Evolutionary conservation across 805 yeast genomes (phyloP).

Genomic region (Saccharomycopsis javanensis): DNA sequence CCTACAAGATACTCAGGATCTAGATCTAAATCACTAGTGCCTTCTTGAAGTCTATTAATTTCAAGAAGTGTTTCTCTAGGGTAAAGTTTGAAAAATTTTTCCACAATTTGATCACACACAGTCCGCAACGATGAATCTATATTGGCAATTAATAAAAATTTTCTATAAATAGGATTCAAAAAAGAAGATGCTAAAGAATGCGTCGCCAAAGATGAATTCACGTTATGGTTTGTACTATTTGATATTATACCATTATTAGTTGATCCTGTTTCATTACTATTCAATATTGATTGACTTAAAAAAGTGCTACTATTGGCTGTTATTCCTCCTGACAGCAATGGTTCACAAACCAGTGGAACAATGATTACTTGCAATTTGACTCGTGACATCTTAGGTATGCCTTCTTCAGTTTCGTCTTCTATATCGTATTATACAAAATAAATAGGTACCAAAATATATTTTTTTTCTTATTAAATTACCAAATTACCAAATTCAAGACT

Average conservation of each 20-base stretch:
- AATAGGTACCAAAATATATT: background rate
- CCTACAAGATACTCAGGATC: constrained; percentile 35
- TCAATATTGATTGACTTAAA: background rate
- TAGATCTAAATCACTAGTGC: constrained; percentile 29
- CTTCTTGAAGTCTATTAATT: constrained; percentile 33
- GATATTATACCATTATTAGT: background rate
- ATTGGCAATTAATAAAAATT: constrained; percentile 33
- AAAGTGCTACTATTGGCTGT: background rate
- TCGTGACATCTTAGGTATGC: background rate
- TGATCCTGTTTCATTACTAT: background rate
- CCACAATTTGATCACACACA: constrained; percentile 27
- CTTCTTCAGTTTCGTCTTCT: no score
- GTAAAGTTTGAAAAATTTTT: constrained; percentile 30
- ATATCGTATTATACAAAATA: background rate
- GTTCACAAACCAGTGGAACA: background rate
- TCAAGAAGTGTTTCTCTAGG: constrained; percentile 30
- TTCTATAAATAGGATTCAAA: constrained; percentile 16
- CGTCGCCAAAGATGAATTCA: background rate
- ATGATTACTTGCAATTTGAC: background rate
- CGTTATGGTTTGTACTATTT: background rate
- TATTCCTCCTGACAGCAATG: background rate
- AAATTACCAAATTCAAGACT: no score
- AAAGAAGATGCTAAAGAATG: background rate
- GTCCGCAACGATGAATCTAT: constrained; percentile 23
- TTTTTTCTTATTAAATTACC: no score